A percentile compares a stretch with the other conserved stretches of the same genome.
These are phyloP conservation scores for Fusarium compactum DNA, from an alignment of 2,329 filamentous ascomycete genomes.

Conservation along the genomic window DNA sequence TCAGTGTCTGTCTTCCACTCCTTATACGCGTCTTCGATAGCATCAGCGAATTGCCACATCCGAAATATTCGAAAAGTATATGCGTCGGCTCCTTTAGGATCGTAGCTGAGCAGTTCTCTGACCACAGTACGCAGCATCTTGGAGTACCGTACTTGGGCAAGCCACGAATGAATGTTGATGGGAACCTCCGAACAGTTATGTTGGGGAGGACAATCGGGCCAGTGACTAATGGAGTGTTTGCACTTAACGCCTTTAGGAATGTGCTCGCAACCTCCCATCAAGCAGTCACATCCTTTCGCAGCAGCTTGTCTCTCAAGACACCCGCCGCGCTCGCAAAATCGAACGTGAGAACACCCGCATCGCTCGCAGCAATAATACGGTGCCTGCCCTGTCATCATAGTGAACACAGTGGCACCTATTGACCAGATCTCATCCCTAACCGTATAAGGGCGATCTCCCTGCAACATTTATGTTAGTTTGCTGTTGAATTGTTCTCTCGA, in stretches of 20 bases:
- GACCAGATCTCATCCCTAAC: conserved; percentile 54
- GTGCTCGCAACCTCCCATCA: conserved; percentile 42
- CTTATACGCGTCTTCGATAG: conserved; percentile 45
- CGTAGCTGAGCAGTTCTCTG: conserved; percentile 42
- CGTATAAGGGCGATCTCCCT: conserved; percentile 53
- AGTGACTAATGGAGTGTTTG: conserved; percentile 6
- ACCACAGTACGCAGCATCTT: conserved; percentile 41
- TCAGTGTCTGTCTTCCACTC: conserved; percentile 49
- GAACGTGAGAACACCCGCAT: conserved; percentile 46
- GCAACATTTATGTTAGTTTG: not conserved
- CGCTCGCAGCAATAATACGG: conserved; percentile 32
- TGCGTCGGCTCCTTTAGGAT: conserved; percentile 29
- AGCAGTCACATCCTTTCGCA: conserved; percentile 37
- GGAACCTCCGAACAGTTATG: conserved; percentile 40
- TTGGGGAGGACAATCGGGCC: conserved; percentile 27
- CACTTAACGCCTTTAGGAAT: conserved; percentile 15
- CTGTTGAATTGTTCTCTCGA: not conserved
- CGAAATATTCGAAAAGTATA: not conserved
- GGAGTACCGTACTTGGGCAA: conserved; percentile 48
- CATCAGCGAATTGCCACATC: conserved; percentile 20
- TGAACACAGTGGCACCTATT: conserved; percentile 55
- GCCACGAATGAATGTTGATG: conserved; percentile 50
- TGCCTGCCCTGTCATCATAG: conserved; percentile 56
- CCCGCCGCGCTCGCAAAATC: conserved; percentile 47
- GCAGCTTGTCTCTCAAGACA: conserved; percentile 44